Evolutionary conservation across 1,284 basidiomycete genomes (phyloP), one percentile per base, ranked within the genome.

Genomic region (Microbotryomycetes sp.): DNA sequence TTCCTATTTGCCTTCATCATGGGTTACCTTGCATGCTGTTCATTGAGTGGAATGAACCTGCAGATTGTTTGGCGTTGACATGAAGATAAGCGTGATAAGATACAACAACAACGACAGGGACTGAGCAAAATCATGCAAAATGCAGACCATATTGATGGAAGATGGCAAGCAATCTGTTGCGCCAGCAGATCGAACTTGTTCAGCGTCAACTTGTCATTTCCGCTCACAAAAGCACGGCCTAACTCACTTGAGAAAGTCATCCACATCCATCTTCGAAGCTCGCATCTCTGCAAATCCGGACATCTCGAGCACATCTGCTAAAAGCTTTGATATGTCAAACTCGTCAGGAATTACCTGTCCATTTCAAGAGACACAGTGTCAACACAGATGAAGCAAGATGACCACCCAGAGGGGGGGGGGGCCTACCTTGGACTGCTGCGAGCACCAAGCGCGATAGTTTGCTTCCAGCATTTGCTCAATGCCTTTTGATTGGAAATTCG

Each of bases 381-480:
- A 25, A 4, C 14, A 29, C 1, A 5, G 48, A 6, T 26, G 5
- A 1, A 7, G 15, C 15, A 6, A 36, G 9, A n/a, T 48, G 42
- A 28, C 3, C 3, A 14, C 15, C 30, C 3, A 23, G 16, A 19
- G 55, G 2, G 49, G 26, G 5, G 25, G 19, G 3, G 14, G 16
- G 19, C 62, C 7, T n/a, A 67, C 65, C 57, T 60, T 59, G 32
- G 59, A 82, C 67, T 87, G 85, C 72, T 89, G 82, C 3, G 91
- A 84, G 72, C 89, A 87, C 88, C 90, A 96, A n/a, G 92, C 96
- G 76, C 86, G 85, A 81, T 89, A 89, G 76, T 97, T 98, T 72
- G 84, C 84, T 77, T 97, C 93, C 65, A 97, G 77, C 87, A 98
- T 89, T 71, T 93, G 89, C 73, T 89, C 82, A 15, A 98, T 92